phyloP scores from a whole-genome alignment of 768 basidiomycete species.

The Tulasnella sp. region DNA sequence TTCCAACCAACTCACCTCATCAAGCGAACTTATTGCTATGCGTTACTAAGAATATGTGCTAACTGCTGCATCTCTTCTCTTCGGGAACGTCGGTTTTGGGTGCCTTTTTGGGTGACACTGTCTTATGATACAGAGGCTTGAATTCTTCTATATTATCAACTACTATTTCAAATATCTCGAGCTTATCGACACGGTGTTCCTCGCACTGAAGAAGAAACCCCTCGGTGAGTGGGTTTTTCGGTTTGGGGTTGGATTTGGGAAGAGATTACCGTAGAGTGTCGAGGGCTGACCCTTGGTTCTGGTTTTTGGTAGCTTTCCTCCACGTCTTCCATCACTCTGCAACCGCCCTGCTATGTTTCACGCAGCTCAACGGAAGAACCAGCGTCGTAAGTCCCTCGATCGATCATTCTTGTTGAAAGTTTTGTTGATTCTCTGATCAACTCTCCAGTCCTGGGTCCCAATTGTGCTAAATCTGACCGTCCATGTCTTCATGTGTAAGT shows the following conservation, averaged over 20 bases:
- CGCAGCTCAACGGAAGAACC: conserved; percentile 87
- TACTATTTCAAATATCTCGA: conserved; percentile 98
- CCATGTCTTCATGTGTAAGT: conserved; percentile 95
- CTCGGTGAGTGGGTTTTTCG: conserved; percentile 45
- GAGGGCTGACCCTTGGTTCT: not conserved
- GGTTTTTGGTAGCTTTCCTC: conserved; percentile 56
- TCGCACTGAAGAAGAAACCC: conserved; percentile 96
- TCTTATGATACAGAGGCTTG: conserved; percentile 55
- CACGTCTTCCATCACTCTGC: conserved; percentile 99
- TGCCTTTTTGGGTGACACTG: not conserved
- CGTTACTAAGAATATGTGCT: not conserved
- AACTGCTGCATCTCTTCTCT: not conserved
- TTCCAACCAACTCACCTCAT: not conserved
- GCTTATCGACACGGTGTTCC: conserved; percentile 91
- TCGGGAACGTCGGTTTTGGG: not conserved
- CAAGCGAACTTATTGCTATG: not conserved
- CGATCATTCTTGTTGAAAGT: not conserved
- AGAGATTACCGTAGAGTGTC: not conserved
- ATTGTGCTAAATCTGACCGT: conserved; percentile 83
- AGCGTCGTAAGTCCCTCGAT: conserved; percentile 58
- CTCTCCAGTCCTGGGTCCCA: conserved; percentile 86
- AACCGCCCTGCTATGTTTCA: conserved; percentile 87
- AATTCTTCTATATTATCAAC: conserved; percentile 98
- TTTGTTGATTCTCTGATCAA: not conserved
- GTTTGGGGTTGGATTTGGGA: not conserved